Base-by-base conservation (phyloP, 2,329 filamentous ascomycete species). In the Hymenoscyphus salicellus region DNA sequence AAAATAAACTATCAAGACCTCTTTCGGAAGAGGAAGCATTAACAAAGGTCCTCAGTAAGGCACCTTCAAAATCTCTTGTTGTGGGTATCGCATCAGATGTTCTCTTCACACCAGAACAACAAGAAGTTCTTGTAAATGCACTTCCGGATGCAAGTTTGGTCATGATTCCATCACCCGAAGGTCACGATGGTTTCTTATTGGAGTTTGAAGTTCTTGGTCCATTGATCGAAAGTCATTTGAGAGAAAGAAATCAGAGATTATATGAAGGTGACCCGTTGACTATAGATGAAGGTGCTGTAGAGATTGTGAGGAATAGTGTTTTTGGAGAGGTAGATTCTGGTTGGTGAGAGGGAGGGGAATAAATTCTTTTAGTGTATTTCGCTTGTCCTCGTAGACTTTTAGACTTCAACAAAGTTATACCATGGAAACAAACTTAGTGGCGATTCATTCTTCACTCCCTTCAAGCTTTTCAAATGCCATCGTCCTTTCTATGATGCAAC, bases 41-140 rank as follows among this genome's bases (percentile, higher is more conserved):
- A 36, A 58, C 63, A 11, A 26, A 60, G 1, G 69, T 75, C 0
- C 61, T 78, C 0, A 63, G 70, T 2, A 61, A 36, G 1, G 69
- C 72, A 1, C 72, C 74, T 1, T 58, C 70, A 2, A 69, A 72
- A 16, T 66, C 75, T 1, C 67, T 78, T 2, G 76, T 78, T 1
- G 72, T 78, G 28, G 75, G 76, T 52, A 72, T 78, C 28, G 72
- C 73, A 64, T 75, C 74, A 0, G 76, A 78, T 61, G 71, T 75
- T 10, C 67, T 78, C 3, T 78, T 77, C 66, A 66, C 72, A 1
- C 71, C 72, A 0, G 70, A 75, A 60, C 72, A 78, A 62, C 76
- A 78, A 64, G 62, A 71, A 57, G 63, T 71, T 23, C 66, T 78
- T 1, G 75, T 73, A 3, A 70, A 70, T 1, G 71, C 70, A 20